Conservation (phyloP, 139 green algal genomes). For the Chlamydomonas asymmetrica region DNA sequence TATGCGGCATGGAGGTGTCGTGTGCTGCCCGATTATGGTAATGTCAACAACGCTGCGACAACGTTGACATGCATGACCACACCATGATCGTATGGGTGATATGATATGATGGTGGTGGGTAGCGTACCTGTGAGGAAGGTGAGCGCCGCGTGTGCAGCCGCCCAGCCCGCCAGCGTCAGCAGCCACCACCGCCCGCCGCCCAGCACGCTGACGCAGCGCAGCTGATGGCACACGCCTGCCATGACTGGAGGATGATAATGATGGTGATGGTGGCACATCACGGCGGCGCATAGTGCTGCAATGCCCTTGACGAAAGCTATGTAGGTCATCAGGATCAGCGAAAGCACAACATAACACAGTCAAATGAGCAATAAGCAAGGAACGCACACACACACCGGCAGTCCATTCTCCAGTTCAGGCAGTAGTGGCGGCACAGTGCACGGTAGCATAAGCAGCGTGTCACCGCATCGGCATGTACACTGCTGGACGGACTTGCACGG, state of each 20-base stretch:
- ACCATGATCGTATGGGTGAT: background rate
- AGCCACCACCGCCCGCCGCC: background rate
- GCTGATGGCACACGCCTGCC: background rate
- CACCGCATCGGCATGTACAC: no score
- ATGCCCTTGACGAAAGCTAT: background rate
- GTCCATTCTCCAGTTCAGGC: no score
- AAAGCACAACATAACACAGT: background rate
- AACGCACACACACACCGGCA: no score
- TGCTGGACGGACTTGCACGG: no score
- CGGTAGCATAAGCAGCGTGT: no score
- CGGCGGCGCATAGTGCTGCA: background rate
- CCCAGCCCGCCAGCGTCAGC: constrained; percentile 15
- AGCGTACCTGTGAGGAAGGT: constrained; percentile 24
- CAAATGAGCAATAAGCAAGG: no score
- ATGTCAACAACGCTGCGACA: background rate
- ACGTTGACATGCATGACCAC: background rate
- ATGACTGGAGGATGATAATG: background rate
- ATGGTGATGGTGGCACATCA: no score
- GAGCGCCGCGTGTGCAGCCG: constrained; percentile 6
- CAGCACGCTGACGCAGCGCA: no score
- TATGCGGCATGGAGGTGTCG: background rate
- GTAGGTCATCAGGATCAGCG: background rate
- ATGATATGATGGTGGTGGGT: background rate
- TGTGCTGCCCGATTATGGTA: background rate
- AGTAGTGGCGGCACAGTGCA: no score